A percentile compares a stretch with the other conserved stretches of the same genome.
Evolutionary conservation across 2,329 filamentous ascomycete genomes (phyloP).

Genomic region (Coniochaeta sp.): DNA sequence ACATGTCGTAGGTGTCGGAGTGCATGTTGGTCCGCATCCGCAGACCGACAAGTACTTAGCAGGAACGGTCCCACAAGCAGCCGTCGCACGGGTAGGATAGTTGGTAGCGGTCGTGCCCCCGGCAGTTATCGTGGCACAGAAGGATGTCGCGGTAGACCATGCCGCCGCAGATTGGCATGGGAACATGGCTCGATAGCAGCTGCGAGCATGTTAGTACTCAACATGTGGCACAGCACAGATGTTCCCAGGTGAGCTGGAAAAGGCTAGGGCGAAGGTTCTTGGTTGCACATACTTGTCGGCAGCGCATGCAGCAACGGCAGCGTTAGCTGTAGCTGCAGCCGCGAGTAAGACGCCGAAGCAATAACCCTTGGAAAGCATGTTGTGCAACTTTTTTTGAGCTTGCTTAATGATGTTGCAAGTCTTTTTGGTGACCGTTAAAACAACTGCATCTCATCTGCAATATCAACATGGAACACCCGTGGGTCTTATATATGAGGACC

Average conservation of each 20-base stretch:
- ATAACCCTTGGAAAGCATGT: not conserved
- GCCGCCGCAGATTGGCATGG: conserved; percentile 11
- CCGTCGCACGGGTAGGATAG: conserved; percentile 11
- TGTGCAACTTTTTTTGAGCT: not conserved
- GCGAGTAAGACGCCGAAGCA: not conserved
- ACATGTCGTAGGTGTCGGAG: conserved; percentile 3
- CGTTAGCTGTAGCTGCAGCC: not conserved
- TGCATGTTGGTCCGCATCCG: conserved; percentile 12
- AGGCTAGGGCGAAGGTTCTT: not conserved
- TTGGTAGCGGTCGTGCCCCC: conserved; percentile 11
- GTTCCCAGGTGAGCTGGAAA: no score
- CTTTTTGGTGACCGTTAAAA: not conserved
- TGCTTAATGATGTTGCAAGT: not conserved
- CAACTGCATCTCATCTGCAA: not conserved
- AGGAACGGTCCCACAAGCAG: conserved; percentile 11
- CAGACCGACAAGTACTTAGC: conserved; percentile 14
- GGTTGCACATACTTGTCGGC: conserved; percentile 1
- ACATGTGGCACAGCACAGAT: not conserved
- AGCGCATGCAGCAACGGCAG: not conserved
- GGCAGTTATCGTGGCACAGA: conserved; percentile 14
- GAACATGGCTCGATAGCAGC: conserved; percentile 15
- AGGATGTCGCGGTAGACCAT: conserved; percentile 10
- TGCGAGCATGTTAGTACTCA: not conserved
- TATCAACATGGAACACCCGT: not conserved
- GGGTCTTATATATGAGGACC: not conserved